Evolutionary conservation across 441 rosid genomes (phyloP).

Genomic region (Lepidium campestre): DNA sequence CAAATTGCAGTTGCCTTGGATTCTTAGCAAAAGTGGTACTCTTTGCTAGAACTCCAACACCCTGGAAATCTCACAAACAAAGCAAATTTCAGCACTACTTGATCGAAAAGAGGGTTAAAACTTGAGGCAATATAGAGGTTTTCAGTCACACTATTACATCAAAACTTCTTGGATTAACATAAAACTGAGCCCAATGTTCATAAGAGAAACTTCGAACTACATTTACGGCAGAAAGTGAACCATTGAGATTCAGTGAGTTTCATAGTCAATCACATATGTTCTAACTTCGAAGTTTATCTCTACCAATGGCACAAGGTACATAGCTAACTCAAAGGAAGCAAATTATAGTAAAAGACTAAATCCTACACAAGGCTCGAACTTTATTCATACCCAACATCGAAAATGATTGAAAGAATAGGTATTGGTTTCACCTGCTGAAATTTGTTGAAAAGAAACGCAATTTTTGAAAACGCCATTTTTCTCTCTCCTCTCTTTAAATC

Average conservation of each 20-base stretch:
- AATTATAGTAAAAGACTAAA: neutral
- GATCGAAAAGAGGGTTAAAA: neutral
- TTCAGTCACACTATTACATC: constrained; percentile 1
- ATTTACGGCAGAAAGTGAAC: neutral
- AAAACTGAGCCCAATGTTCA: neutral
- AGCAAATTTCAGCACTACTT: neutral
- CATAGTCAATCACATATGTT: neutral
- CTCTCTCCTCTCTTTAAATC: neutral
- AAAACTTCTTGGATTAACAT: neutral
- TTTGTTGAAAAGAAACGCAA: constrained; percentile 65
- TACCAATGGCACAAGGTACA: neutral
- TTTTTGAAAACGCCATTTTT: constrained; percentile 24
- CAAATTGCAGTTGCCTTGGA: constrained; percentile 71
- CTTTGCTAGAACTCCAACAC: constrained; percentile 58
- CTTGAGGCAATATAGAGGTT: neutral
- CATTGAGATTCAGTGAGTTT: neutral
- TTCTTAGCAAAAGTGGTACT: constrained; percentile 61
- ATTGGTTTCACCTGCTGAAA: constrained; percentile 56
- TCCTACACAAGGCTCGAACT: neutral
- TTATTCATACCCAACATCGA: neutral
- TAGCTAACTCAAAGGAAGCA: neutral
- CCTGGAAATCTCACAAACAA: constrained; percentile 38
- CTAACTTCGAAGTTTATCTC: no score
- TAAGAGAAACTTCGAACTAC: neutral
- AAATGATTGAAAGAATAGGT: neutral